Conservation (phyloP, 2,329 filamentous ascomycete genomes). For the Aspergillus sergii region DNA sequence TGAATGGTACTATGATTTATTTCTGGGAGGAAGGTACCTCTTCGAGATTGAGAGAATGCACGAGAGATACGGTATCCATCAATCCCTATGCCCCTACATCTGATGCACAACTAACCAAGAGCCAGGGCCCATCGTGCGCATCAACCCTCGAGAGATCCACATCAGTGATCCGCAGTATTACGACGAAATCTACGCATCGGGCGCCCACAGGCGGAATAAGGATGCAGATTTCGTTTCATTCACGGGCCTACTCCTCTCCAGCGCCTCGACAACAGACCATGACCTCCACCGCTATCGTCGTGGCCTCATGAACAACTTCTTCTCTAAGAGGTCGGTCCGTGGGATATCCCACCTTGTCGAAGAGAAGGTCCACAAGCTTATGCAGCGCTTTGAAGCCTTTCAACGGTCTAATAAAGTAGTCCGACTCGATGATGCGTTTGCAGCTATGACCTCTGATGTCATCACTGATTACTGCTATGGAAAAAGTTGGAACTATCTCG, state of each 20-base stretch:
- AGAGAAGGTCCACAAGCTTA: conserved; percentile 24
- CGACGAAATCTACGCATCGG: conserved; percentile 34
- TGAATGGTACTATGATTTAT: conserved; percentile 32
- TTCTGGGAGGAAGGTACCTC: conserved; percentile 25
- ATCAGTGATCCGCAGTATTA: conserved; percentile 38
- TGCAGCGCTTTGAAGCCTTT: conserved; percentile 16
- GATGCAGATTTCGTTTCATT: conserved; percentile 16
- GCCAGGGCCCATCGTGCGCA: conserved; percentile 39
- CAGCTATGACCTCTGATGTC: conserved; percentile 38
- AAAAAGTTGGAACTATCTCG: conserved; percentile 34
- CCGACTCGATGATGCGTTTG: conserved; percentile 21
- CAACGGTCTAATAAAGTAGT: conserved; percentile 9
- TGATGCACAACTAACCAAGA: background rate
- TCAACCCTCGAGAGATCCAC: conserved; percentile 42
- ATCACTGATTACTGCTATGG: conserved; percentile 43
- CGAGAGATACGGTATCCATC: conserved; percentile 27
- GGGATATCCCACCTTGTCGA: conserved; percentile 40
- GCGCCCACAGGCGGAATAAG: conserved; percentile 27
- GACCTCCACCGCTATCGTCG: conserved; percentile 47
- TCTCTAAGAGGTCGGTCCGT: conserved; percentile 44
- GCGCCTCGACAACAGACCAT: conserved; percentile 40
- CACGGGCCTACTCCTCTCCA: conserved; percentile 16
- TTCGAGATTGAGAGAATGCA: conserved; percentile 29
- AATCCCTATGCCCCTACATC: rapidly evolving
- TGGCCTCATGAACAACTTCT: conserved; percentile 46